A percentile compares a stretch with the other conserved stretches of the same genome.
Conservation (phyloP, 2,329 filamentous ascomycete genomes). For the Colletotrichum scovillei region DNA sequence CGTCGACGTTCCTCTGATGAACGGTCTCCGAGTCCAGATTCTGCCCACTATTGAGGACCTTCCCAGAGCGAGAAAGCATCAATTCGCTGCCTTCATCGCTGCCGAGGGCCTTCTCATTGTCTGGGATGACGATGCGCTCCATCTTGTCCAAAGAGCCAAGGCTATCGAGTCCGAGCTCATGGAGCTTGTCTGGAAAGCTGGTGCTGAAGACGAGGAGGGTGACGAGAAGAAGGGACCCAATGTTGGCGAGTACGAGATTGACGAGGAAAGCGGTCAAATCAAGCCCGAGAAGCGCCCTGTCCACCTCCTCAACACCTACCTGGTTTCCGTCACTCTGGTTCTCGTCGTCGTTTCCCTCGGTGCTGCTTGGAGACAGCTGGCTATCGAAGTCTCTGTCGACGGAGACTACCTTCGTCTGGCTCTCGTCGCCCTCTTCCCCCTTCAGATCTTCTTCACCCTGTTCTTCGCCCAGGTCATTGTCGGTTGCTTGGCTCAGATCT, state of each 20-base stretch:
- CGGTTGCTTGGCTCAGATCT: slow-evolving; percentile 79
- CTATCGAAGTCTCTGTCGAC: slow-evolving; percentile 76
- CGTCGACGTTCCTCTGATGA: slow-evolving; percentile 79
- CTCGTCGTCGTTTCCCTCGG: slow-evolving; percentile 76
- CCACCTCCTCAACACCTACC: slow-evolving; percentile 75
- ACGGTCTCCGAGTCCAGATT: slow-evolving; percentile 82
- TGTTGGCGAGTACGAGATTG: slow-evolving; percentile 67
- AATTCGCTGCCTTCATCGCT: slow-evolving; percentile 83
- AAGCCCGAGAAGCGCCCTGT: slow-evolving; percentile 74
- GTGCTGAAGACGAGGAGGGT: slow-evolving; percentile 62
- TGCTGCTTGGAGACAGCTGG: slow-evolving; percentile 76
- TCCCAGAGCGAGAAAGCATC: slow-evolving; percentile 77
- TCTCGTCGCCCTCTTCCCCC: slow-evolving; percentile 73
- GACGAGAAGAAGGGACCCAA: slow-evolving; percentile 61
- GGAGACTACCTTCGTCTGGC: slow-evolving; percentile 70
- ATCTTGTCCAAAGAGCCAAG: slow-evolving; percentile 76
- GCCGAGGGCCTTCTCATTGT: slow-evolving; percentile 78
- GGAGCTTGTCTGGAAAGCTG: slow-evolving; percentile 78
- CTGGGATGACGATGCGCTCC: slow-evolving; percentile 84
- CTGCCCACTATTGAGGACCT: slow-evolving; percentile 78
- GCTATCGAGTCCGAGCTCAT: slow-evolving; percentile 81
- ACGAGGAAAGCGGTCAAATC: slow-evolving; percentile 77
- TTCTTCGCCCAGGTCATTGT: slow-evolving; percentile 85
- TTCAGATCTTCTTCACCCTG: slow-evolving; percentile 84
- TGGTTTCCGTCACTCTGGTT: slow-evolving; percentile 74